A percentile compares a stretch with the other conserved stretches of the same genome.
Evolutionary conservation across 2,329 filamentous ascomycete species (phyloP).

Genomic region (Intubia oerlemansii): DNA sequence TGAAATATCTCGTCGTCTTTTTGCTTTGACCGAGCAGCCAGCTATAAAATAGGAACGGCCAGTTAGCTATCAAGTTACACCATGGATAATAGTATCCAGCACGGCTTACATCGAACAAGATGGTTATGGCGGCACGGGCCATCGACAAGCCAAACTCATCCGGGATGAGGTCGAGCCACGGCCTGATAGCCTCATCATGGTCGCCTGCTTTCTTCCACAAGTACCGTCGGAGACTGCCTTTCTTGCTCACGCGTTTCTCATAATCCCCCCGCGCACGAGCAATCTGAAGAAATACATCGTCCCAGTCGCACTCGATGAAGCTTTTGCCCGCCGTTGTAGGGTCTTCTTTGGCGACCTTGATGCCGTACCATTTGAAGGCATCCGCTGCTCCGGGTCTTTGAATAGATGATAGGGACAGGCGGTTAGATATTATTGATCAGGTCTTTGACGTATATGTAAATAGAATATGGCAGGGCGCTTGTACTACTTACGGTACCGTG

Average conservation of each 20-base stretch:
- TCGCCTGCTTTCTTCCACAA: constrained; percentile 4
- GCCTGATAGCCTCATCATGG: constrained; percentile 3
- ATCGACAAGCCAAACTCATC: constrained; percentile 4
- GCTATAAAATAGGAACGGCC: too few species aligned
- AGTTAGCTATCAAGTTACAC: too few species aligned
- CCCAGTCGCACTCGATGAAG: constrained; percentile 3
- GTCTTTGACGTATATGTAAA: too few species aligned
- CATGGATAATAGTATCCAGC: too few species aligned
- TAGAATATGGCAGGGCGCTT: too few species aligned
- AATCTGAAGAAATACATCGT: constrained; percentile 4
- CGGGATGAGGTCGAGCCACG: constrained; percentile 4
- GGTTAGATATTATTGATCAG: too few species aligned
- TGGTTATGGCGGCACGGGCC: constrained; percentile 2
- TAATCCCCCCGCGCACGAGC: constrained; percentile 2
- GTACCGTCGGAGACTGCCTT: constrained; percentile 2
- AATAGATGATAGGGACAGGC: too few species aligned
- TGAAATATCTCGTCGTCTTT: constrained; percentile 2
- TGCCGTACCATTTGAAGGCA: too few species aligned
- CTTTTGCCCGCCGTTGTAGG: constrained; percentile 1
- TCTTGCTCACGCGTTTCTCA: constrained; percentile 2
- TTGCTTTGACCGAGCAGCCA: constrained; percentile 3
- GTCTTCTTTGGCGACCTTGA: too few species aligned
- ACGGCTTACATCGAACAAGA: constrained; percentile 3
- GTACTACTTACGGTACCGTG: too few species aligned
- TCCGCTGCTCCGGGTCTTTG: too few species aligned